phyloP scores from a whole-genome alignment of 1,284 basidiomycete genomes.

The Ceratobasidium sp. region DNA sequence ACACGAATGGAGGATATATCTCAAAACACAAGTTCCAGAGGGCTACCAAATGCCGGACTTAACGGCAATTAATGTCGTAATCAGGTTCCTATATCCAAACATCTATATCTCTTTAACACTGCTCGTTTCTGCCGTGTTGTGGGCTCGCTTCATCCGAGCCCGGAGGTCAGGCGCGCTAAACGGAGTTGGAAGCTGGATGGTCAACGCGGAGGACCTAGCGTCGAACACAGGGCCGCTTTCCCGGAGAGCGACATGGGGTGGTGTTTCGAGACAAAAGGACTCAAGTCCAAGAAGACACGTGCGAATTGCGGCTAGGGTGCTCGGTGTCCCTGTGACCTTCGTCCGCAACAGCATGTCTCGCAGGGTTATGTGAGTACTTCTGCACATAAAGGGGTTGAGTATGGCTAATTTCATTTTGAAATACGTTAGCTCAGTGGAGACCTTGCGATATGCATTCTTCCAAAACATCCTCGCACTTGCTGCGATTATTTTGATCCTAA shows the following conservation, averaged over 20 bases:
- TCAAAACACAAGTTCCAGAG: no score
- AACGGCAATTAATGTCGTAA: not conserved
- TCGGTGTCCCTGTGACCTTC: not conserved
- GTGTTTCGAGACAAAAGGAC: not conserved
- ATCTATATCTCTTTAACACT: not conserved
- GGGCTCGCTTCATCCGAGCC: no score
- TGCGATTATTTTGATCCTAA: not conserved
- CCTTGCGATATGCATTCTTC: not conserved
- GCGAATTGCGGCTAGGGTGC: not conserved
- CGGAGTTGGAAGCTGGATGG: not conserved
- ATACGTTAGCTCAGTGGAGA: constrained; percentile 3
- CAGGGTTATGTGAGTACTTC: not conserved
- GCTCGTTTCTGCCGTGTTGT: not conserved
- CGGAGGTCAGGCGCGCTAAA: not conserved
- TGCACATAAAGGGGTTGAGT: not conserved
- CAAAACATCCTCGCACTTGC: not conserved
- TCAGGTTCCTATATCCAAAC: not conserved
- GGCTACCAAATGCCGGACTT: no score
- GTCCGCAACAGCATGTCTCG: not conserved
- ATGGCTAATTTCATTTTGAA: not conserved
- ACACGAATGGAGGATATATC: no score
- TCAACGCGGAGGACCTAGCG: not conserved
- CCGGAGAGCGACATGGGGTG: not conserved
- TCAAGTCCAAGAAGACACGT: no score
- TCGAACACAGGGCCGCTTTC: not conserved